Evolutionary conservation across 768 basidiomycete species (phyloP), one percentile per base, ranked within the genome.

Genomic region (Boletus sensibilis): DNA sequence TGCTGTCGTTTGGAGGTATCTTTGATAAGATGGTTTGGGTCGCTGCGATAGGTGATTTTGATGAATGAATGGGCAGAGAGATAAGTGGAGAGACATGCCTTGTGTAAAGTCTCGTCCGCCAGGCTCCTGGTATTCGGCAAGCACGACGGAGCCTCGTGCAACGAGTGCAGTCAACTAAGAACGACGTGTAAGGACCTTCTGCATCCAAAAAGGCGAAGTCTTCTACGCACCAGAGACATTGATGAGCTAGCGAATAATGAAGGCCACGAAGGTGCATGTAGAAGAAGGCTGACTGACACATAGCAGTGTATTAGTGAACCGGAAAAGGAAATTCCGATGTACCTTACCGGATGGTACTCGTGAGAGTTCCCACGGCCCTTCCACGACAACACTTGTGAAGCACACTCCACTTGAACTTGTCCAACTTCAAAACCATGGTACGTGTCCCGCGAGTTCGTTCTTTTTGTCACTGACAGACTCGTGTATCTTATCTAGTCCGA

Each of bases 1-100:
- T 90, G 76, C 86, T 88, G 70, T 76, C 84, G 68, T 93, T 93
- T 4, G 92, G 94, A 1, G 96, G 94, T 68, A 99, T 98, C 79
- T 95, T 96, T 44, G 87, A 88, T 37, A 99, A 78, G 61, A 98
- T 97, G 1, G 88, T 92, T 65, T 92, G 85, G 1, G 87, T 89
- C 18, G 92, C 92, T 92, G 62, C 18, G 58, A 50, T 47, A 14
- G 50, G 49, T 29, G 27, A 54, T n/a, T 43, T 25, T 31, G 23
- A 47, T 56, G 42, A 38, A 25, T 29, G 49, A 51, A 47, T 41
- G 25, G 35, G 27, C 7, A 34, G 18, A 39, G 44, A 33, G 39
- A 50, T n/a, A 34, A 8, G 41, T 37, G 34, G 20, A 27, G 48
- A 7, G 18, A 63, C 78, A 39, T 63, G 87, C 94, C 94, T 82